A percentile compares a stretch with the other conserved stretches of the same genome.
Conservation (phyloP, 768 basidiomycete species). For the Boletus pseudopeckii region DNA sequence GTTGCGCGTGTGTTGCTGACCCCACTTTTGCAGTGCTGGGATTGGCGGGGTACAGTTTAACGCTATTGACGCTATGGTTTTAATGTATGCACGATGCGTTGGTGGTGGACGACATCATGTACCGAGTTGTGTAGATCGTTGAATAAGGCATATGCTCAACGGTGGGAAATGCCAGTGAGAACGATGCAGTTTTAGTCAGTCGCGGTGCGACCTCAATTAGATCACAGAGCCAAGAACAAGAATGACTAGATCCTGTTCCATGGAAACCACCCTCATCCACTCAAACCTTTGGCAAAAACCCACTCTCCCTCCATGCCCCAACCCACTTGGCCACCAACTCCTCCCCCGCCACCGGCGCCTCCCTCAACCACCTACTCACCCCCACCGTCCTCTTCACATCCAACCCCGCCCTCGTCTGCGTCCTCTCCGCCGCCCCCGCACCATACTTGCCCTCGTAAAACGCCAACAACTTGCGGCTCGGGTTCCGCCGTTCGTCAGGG, state of each 20-base stretch:
- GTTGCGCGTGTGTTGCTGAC: not conserved
- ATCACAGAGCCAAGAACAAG: not conserved
- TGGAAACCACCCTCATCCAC: not conserved
- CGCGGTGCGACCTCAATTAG: not conserved
- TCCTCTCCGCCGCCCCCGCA: constrained; percentile 2
- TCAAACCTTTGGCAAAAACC: constrained; percentile 29
- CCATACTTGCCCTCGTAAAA: constrained; percentile 29
- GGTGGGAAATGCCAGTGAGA: not conserved
- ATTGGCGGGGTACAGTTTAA: constrained; percentile 34
- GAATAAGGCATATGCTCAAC: not conserved
- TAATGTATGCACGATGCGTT: constrained; percentile 2
- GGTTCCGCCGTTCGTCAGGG: constrained; percentile 21
- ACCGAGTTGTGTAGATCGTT: not conserved
- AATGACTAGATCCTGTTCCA: not conserved
- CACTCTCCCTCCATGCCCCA: constrained; percentile 38
- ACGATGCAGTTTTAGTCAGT: not conserved
- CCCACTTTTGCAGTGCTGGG: constrained; percentile 34
- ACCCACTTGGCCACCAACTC: constrained; percentile 42
- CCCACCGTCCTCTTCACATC: constrained; percentile 7
- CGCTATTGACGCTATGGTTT: constrained; percentile 28
- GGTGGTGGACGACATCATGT: not conserved
- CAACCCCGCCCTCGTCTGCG: constrained; percentile 7
- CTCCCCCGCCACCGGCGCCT: constrained; percentile 12
- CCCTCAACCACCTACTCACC: constrained; percentile 18
- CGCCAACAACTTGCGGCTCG: constrained; percentile 21